Percentiles rank a stretch among this genome's conserved stretches.
These are phyloP conservation scores for Quercus mongolica DNA, from an alignment of 306 rosid genomes.

Conservation along the genomic window DNA sequence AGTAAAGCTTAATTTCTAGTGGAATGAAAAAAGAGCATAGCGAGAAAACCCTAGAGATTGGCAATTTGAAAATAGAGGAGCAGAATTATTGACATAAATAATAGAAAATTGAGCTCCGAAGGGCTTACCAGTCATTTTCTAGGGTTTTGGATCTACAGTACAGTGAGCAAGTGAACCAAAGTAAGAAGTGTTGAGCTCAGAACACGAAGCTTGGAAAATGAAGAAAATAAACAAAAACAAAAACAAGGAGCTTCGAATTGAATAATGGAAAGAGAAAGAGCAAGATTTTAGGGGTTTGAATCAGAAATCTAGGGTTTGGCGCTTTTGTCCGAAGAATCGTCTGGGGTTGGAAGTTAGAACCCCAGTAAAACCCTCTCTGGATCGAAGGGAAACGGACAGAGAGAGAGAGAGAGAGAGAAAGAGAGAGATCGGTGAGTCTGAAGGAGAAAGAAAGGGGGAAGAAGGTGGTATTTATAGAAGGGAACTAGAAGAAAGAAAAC, in stretches of 20 bases:
- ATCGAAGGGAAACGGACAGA: background rate
- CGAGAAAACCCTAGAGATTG: background rate
- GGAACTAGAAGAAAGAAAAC: background rate
- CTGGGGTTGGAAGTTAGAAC: conserved; percentile 19
- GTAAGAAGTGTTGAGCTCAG: conserved; percentile 14
- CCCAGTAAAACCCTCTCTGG: conserved; percentile 23
- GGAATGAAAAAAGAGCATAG: background rate
- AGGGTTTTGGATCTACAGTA: conserved; percentile 9
- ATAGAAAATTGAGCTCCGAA: background rate
- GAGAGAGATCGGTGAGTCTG: background rate
- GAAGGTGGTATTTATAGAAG: background rate
- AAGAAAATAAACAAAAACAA: too few species aligned
- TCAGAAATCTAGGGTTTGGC: background rate
- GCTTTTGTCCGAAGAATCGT: background rate
- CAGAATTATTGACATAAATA: background rate
- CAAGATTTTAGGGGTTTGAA: background rate
- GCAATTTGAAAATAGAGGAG: background rate
- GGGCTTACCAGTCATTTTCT: conserved; percentile 10
- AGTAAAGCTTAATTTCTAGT: too few species aligned
- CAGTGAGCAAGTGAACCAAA: background rate
- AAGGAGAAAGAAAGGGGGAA: background rate
- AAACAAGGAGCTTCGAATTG: background rate
- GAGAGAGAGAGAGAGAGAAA: background rate
- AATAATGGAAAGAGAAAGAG: background rate
- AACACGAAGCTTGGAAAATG: background rate